Base-by-base conservation (phyloP, 2,329 filamentous ascomycete species). In the Hortaea werneckii region DNA sequence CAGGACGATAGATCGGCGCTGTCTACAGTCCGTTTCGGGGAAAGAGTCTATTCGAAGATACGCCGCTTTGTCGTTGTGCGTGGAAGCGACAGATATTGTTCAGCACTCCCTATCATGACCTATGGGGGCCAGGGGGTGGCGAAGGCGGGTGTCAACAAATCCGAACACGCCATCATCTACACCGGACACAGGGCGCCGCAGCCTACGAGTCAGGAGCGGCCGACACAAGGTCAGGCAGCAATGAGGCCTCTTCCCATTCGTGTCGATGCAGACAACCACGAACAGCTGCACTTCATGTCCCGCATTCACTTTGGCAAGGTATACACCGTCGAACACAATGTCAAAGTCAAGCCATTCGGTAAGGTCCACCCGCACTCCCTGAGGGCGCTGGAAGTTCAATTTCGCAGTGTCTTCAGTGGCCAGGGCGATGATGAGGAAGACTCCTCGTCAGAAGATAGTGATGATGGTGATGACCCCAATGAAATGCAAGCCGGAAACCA, bases 161-260 rank as follows among this genome's bases (percentile, higher is more conserved):
- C 47, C 5, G 55, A 62, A 5, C 58, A 62, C 41, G 50, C 47
- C 8, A 52, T 62, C 37, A 58, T 60, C 11, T 50, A 58, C 32
- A 57, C 58, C 1, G 42, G 48, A 8, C 34, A 8, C 2, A 3
- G 37, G 1, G 37, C 52, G 8, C 50, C 52, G 4, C 2, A 30
- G 1, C 44, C 43, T 1, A 6, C 28, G 8, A 6, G 7, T 5
- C 38, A 9, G 2, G 56, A 59, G 28, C 3, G 1, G 7, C 47
- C 50, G 6, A 8, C 2, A 5, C 8, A 32, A 4, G 51, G 46
- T 13, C 52, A 56, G 32, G 20, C 12, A 2, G 5, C 8, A 0
- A 58, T 59, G 53, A 9, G 46, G 6, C 37, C 48, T 1, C 20
- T 27, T 8, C 5, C 54, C 4, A 58, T 61, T n/a, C 48, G 47